phyloP scores from a whole-genome alignment of 352 stramenopile genomes.

The Pythium coloratum region DNA sequence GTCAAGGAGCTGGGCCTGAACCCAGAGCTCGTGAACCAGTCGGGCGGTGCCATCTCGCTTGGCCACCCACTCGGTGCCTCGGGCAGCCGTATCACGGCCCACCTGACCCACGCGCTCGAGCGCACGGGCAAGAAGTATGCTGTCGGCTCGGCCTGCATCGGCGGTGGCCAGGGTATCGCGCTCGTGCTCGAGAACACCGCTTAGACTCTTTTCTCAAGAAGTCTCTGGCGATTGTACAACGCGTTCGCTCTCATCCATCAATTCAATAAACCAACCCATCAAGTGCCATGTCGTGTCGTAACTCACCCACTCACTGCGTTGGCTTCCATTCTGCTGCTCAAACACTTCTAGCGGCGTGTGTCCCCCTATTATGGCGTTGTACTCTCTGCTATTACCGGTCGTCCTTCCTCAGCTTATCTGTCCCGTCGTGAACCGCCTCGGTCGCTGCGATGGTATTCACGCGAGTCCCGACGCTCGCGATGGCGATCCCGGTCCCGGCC shows the following conservation, averaged over 20 bases:
- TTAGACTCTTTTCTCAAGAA: slow-evolving; percentile 32
- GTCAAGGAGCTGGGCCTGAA: slow-evolving; percentile 96
- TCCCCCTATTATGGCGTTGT: not conserved
- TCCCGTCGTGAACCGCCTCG: slow-evolving; percentile 19
- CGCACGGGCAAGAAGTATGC: slow-evolving; percentile 91
- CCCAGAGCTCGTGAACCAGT: slow-evolving; percentile 91
- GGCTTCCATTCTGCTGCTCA: not conserved
- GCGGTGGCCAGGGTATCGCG: slow-evolving; percentile 97
- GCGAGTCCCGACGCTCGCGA: slow-evolving; percentile 50
- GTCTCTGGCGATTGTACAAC: not conserved
- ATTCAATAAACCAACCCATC: slow-evolving; percentile 5
- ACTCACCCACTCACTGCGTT: not conserved
- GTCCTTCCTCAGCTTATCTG: slow-evolving; percentile 14
- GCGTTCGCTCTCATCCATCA: not conserved
- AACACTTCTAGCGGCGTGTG: not conserved
- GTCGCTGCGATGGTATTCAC: slow-evolving; percentile 34
- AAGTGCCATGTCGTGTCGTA: not conserved
- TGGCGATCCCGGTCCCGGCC: slow-evolving; percentile 39
- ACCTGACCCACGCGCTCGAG: slow-evolving; percentile 89
- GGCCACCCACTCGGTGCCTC: slow-evolving; percentile 96
- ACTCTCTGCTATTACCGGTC: not conserved
- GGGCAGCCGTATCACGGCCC: slow-evolving; percentile 90
- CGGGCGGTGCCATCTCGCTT: slow-evolving; percentile 95
- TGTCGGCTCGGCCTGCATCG: slow-evolving; percentile 97
- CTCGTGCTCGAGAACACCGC: slow-evolving; percentile 93